phyloP scores from a whole-genome alignment of 2,329 filamentous ascomycete genomes.

The Dactylellina haptotyla region DNA sequence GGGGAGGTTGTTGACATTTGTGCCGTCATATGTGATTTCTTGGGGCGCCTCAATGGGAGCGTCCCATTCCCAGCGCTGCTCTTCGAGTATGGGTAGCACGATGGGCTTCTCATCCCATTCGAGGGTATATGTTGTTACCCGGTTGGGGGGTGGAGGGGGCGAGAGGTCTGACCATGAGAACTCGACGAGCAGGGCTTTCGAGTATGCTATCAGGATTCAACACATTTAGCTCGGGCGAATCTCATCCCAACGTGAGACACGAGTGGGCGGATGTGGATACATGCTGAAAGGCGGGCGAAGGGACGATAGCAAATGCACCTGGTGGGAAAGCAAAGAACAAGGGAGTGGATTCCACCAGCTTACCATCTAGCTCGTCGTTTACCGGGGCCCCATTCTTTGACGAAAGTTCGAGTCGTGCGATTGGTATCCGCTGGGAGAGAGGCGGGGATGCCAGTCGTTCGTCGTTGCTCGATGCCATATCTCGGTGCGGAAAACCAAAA shows the following conservation, averaged over 20 bases:
- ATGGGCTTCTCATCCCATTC: constrained; percentile 54
- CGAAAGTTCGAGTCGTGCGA: constrained; percentile 50
- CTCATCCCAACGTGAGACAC: too few species aligned
- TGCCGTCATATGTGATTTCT: constrained; percentile 50
- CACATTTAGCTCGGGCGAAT: constrained; percentile 9
- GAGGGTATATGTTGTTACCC: constrained; percentile 47
- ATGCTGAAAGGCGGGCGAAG: too few species aligned
- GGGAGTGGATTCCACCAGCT: background rate
- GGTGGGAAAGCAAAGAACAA: background rate
- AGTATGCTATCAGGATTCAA: constrained; percentile 40
- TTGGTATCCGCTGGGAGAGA: constrained; percentile 52
- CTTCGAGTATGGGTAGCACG: constrained; percentile 48
- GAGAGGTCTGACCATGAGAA: constrained; percentile 53
- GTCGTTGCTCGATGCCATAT: constrained; percentile 44
- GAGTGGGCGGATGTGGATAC: too few species aligned
- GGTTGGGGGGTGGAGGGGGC: constrained; percentile 43
- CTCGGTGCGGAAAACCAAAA: background rate
- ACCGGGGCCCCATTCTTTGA: constrained; percentile 49
- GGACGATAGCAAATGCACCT: too few species aligned
- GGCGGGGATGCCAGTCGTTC: constrained; percentile 49
- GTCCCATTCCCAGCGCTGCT: constrained; percentile 52
- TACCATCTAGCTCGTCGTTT: constrained; percentile 52
- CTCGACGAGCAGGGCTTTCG: constrained; percentile 51
- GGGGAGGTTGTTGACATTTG: constrained; percentile 37
- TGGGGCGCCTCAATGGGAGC: constrained; percentile 49